Conservation (phyloP, 2,329 filamentous ascomycete genomes). For the Aureobasidium sp. region DNA sequence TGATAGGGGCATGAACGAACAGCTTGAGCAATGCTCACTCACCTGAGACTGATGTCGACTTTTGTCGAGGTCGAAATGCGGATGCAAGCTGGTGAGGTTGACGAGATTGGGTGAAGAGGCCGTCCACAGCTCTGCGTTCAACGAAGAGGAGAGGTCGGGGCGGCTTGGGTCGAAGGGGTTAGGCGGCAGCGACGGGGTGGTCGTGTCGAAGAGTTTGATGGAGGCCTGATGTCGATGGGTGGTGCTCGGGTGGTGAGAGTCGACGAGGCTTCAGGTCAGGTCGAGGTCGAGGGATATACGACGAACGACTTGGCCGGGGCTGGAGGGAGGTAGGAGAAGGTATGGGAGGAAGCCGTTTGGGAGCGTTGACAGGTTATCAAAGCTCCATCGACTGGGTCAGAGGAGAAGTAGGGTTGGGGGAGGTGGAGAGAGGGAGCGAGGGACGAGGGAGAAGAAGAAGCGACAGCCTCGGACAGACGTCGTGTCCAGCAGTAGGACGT, state of each 20-base stretch:
- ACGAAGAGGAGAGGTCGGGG: slow-evolving; percentile 36
- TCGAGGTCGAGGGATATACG: slow-evolving; percentile 14
- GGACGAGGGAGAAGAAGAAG: slow-evolving; percentile 5
- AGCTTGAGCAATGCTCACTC: slow-evolving; percentile 7
- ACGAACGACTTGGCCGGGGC: background rate
- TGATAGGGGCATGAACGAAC: background rate
- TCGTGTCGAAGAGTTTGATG: background rate
- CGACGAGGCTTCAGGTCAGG: background rate
- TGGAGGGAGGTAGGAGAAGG: slow-evolving; percentile 2
- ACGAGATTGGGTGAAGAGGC: slow-evolving; percentile 2
- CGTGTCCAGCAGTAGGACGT: slow-evolving; percentile 3
- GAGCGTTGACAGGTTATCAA: slow-evolving; percentile 15
- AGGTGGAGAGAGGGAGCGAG: background rate
- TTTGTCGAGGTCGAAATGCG: slow-evolving; percentile 2
- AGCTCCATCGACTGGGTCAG: slow-evolving; percentile 13
- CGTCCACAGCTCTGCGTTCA: slow-evolving; percentile 31
- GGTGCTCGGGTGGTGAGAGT: slow-evolving; percentile 1
- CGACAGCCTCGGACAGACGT: slow-evolving; percentile 10
- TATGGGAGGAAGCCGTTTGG: slow-evolving; percentile 9
- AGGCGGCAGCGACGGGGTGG: background rate
- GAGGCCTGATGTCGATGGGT: slow-evolving; percentile 16
- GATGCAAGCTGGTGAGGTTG: background rate
- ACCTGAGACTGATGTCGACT: background rate
- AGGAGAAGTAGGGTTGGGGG: slow-evolving; percentile 1
- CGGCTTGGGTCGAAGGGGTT: slow-evolving; percentile 24